Evolutionary conservation across 1,284 basidiomycete species (phyloP).

Genomic region (Erythrobasidium hasegawianum): DNA sequence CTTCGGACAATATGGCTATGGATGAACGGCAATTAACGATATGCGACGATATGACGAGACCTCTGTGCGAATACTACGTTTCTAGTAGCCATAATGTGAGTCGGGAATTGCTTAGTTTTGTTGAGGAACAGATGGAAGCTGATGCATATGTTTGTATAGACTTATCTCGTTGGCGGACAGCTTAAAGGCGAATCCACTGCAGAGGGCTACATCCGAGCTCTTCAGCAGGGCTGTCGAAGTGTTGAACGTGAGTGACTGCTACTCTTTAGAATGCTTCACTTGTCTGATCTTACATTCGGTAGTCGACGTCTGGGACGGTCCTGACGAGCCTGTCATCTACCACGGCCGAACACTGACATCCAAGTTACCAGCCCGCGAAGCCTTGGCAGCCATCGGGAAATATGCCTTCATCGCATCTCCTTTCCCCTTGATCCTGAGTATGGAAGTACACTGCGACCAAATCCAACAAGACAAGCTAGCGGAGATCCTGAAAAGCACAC

Average conservation of each 20-base stretch:
- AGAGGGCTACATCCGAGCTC: constrained; percentile 90
- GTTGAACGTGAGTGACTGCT: constrained; percentile 83
- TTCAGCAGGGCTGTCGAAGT: constrained; percentile 83
- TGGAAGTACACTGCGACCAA: constrained; percentile 83
- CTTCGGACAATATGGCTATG: constrained; percentile 62
- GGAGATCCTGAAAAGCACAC: constrained; percentile 68
- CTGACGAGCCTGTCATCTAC: constrained; percentile 69
- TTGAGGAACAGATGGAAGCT: no score
- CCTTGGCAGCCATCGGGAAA: constrained; percentile 79
- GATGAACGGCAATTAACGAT: constrained; percentile 53
- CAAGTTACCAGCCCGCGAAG: constrained; percentile 76
- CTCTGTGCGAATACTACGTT: constrained; percentile 83
- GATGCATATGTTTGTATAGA: no score
- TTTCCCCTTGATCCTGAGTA: constrained; percentile 90
- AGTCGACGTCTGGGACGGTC: constrained; percentile 86
- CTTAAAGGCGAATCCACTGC: constrained; percentile 88
- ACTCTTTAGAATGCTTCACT: no score
- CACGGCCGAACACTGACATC: constrained; percentile 91
- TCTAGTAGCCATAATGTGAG: constrained; percentile 82
- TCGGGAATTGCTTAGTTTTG: no score
- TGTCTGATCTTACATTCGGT: neutral
- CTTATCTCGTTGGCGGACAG: constrained; percentile 92
- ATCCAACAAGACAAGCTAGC: constrained; percentile 80
- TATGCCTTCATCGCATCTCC: constrained; percentile 92
- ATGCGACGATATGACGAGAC: constrained; percentile 68